Conservation (phyloP, 345 rosid genomes). For the Citrus hindsii region DNA sequence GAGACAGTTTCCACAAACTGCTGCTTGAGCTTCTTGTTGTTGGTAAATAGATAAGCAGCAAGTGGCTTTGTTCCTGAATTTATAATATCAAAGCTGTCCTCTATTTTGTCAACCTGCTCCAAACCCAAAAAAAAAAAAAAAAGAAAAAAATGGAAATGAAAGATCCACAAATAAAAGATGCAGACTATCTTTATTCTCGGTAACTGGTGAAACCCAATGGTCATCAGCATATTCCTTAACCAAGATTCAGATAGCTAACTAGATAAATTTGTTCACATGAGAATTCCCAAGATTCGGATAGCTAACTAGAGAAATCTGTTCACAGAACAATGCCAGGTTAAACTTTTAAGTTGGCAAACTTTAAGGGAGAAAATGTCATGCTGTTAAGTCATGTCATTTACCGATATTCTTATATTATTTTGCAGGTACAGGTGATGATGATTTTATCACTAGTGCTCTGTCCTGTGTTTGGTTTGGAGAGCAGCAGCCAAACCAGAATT, state of each 20-base stretch:
- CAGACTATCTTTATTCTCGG: background rate
- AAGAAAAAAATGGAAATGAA: background rate
- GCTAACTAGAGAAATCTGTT: background rate
- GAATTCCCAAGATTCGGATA: background rate
- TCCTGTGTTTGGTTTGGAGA: background rate
- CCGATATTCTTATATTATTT: background rate
- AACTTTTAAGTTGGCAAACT: background rate
- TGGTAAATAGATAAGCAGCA: constrained; percentile 87
- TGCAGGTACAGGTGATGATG: background rate
- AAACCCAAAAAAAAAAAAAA: background rate
- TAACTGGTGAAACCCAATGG: too few relatives aligned
- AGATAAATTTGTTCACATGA: too few relatives aligned
- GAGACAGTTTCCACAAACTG: constrained; percentile 64
- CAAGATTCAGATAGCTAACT: background rate
- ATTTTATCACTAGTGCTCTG: background rate
- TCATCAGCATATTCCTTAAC: constrained; percentile 7
- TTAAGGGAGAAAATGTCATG: background rate
- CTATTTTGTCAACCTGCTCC: constrained; percentile 69
- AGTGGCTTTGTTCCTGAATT: constrained; percentile 82
- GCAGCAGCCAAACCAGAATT: background rate
- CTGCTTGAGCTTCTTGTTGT: constrained; percentile 61
- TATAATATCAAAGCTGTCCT: constrained; percentile 71
- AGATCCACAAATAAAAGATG: background rate
- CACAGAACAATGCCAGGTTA: background rate
- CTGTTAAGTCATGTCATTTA: too few relatives aligned